Evolutionary conservation across 208 protist species (phyloP).

Genomic region (Lotmaria passim): DNA sequence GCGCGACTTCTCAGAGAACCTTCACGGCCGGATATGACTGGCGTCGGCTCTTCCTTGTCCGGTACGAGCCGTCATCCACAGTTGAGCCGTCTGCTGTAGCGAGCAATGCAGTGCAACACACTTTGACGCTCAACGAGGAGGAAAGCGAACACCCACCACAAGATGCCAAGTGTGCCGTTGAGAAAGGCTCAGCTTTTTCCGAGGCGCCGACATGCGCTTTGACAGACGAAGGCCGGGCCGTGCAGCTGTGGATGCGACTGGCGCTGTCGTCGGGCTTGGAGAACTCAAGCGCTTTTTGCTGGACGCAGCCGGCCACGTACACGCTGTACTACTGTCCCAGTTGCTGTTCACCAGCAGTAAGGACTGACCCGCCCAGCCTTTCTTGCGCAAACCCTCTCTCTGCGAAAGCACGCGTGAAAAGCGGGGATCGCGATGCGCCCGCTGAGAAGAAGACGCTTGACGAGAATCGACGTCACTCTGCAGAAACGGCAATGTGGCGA

Average conservation of each 20-base stretch:
- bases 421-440: too few relatives aligned
- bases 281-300: conserved; percentile 1
- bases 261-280: not conserved
- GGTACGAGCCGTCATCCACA: conserved; percentile 6
- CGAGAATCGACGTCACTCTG: too few relatives aligned
- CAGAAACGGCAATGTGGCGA: not conserved
- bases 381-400: not conserved
- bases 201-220: not conserved
- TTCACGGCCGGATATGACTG: conserved; percentile 22
- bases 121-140: not conserved
- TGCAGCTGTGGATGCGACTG: conserved; percentile 10
- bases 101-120: not conserved
- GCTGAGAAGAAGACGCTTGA: too few relatives aligned
- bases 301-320: conserved; percentile 24
- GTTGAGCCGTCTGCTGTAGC: not conserved
- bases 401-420: too few relatives aligned
- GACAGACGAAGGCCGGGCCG: conserved; percentile 17
- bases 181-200: not conserved
- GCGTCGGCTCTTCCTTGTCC: conserved; percentile 35
- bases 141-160: not conserved
- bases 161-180: not conserved
- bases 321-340: conserved; percentile 23
- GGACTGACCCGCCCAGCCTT: not conserved
- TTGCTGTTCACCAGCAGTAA: not conserved
- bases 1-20: not conserved